phyloP scores from a whole-genome alignment of 2,329 filamentous ascomycete genomes.

The Lasiodiplodia gonubiensis region DNA sequence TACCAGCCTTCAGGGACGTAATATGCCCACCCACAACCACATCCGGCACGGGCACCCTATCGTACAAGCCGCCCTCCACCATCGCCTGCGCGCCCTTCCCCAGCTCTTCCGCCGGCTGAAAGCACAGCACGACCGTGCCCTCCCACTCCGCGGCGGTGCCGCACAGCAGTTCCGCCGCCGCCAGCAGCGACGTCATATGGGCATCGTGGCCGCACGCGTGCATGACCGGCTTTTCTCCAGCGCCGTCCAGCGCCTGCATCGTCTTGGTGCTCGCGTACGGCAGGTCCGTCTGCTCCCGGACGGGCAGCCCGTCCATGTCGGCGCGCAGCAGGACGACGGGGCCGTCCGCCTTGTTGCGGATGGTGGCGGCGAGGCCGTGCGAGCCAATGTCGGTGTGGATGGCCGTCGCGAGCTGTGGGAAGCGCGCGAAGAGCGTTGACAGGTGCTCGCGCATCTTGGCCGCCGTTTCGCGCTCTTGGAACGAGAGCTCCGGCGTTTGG shows the following conservation, averaged over 20 bases:
- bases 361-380: conserved; percentile 62
- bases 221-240: conserved; percentile 62
- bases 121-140: conserved; percentile 68
- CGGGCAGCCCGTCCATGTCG: conserved; percentile 67
- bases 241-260: conserved; percentile 54
- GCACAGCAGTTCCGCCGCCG: conserved; percentile 58
- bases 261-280: conserved; percentile 59
- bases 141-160: conserved; percentile 57
- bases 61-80: conserved; percentile 65
- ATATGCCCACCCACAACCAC: conserved; percentile 64
- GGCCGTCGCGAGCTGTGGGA: background rate
- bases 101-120: conserved; percentile 72
- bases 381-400: conserved; percentile 30
- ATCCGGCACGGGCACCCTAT: conserved; percentile 61
- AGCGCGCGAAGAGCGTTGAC: conserved; percentile 33
- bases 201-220: conserved; percentile 73
- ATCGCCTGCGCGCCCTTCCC: conserved; percentile 67
- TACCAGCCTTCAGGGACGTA: conserved; percentile 51
- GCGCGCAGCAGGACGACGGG: conserved; percentile 60
- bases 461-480: conserved; percentile 43
- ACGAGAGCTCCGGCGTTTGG: conserved; percentile 44
- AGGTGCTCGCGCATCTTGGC: conserved; percentile 40
- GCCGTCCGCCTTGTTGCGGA: conserved; percentile 60
- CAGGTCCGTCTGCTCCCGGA: conserved; percentile 62
- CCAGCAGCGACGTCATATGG: conserved; percentile 66